Percentiles rank a stretch among this genome's conserved stretches.
phyloP scores from a whole-genome alignment of 1,284 basidiomycete genomes.

The Somion occarium region DNA sequence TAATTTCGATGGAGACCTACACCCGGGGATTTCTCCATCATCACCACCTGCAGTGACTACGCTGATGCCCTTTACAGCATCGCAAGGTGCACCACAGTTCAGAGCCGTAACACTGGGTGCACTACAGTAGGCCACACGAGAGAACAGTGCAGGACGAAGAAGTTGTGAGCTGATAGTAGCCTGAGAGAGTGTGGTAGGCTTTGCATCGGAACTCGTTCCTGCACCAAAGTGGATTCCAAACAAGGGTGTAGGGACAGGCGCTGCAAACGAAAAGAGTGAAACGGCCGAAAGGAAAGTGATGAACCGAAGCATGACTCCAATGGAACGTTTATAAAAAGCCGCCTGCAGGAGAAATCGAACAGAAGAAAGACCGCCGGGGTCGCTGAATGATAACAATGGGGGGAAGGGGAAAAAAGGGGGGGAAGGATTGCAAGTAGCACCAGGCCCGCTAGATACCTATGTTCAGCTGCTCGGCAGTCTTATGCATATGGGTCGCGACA shows the following conservation, averaged over 20 bases:
- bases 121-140: conserved; percentile 38
- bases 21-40: conserved; percentile 29
- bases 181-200: conserved; percentile 18
- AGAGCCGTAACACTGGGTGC: conserved; percentile 27
- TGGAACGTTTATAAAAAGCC: background rate
- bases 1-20: conserved; percentile 14
- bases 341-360: background rate
- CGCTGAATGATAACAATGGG: background rate
- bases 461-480: background rate
- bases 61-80: conserved; percentile 26
- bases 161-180: conserved; percentile 22
- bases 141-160: conserved; percentile 35
- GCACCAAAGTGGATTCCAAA: conserved; percentile 22
- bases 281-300: background rate
- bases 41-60: conserved; percentile 36
- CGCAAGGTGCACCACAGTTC: conserved; percentile 34
- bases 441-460: background rate
- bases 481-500: background rate
- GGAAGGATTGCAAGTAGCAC: background rate
- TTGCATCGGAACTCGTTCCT: conserved; percentile 11
- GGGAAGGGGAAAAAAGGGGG: background rate
- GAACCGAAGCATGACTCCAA: background rate
- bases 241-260: conserved; percentile 16
- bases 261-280: background rate
- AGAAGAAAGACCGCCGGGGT: background rate